Percentiles rank a stretch among this genome's conserved stretches.
Evolutionary conservation across 345 rosid species (phyloP).

Genomic region (Aegle marmelos): DNA sequence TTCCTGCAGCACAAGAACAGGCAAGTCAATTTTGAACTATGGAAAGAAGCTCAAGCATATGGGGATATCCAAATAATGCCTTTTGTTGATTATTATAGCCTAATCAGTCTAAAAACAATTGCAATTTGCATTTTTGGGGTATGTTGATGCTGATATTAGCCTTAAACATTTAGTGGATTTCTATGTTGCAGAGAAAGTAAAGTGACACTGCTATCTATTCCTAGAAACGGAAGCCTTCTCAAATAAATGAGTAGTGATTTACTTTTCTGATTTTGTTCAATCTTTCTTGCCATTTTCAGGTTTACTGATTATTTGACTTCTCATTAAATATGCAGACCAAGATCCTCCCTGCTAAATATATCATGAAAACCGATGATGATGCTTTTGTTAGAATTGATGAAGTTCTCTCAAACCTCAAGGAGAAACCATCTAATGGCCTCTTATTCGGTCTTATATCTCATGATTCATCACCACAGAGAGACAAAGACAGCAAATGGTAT

Average conservation of each 20-base stretch:
- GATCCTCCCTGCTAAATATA: slow-evolving; percentile 71
- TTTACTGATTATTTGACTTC: slow-evolving; percentile 7
- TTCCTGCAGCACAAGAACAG: slow-evolving; percentile 59
- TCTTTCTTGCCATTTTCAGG: neutral
- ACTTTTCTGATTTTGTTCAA: neutral
- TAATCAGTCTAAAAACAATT: slow-evolving; percentile 76
- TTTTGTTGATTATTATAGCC: slow-evolving; percentile 82
- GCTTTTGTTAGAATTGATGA: slow-evolving; percentile 89
- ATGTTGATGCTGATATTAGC: slow-evolving; percentile 13
- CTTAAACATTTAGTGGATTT: neutral
- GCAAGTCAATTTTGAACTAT: slow-evolving; percentile 71
- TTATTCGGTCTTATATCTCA: slow-evolving; percentile 70
- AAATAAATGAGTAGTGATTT: neutral
- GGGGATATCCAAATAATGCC: slow-evolving; percentile 91
- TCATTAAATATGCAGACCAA: slow-evolving; percentile 52
- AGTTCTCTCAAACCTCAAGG: slow-evolving; percentile 55
- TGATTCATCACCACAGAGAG: slow-evolving; percentile 76
- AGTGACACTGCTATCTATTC: neutral
- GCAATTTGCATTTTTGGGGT: slow-evolving; percentile 91
- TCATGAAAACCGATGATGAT: slow-evolving; percentile 96
- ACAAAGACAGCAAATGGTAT: slow-evolving; percentile 82
- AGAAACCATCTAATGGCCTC: slow-evolving; percentile 55
- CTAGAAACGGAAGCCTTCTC: neutral
- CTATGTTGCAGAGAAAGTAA: neutral
- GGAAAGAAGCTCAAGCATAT: slow-evolving; percentile 87